These are phyloP conservation scores for Aphanoascus verrucosus DNA, from an alignment of 2,329 filamentous ascomycete species.

Conservation along the genomic window DNA sequence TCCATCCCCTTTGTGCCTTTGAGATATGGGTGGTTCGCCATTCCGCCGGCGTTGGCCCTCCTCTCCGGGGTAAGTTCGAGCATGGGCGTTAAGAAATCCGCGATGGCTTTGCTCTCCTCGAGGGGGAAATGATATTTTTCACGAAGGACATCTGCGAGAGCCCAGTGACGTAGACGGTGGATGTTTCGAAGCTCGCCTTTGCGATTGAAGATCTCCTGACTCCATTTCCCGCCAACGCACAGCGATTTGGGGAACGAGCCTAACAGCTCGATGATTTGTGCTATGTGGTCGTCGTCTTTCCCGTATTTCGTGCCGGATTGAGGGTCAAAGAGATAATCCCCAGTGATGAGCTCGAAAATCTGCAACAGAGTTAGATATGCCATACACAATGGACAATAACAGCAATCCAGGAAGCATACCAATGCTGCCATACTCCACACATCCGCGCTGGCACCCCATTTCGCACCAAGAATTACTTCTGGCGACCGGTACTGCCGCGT, in stretches of 20 bases:
- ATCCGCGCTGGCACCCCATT: conserved; percentile 99
- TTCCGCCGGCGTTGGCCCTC: conserved; percentile 88
- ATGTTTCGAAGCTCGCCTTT: conserved; percentile 97
- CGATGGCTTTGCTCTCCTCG: conserved; percentile 66
- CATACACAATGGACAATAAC: background rate
- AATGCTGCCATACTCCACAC: conserved; percentile 99
- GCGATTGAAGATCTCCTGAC: conserved; percentile 95
- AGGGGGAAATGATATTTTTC: conserved; percentile 95
- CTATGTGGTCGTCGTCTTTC: conserved; percentile 98
- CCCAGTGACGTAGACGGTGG: conserved; percentile 91
- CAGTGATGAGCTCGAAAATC: conserved; percentile 96
- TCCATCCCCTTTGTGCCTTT: conserved; percentile 85
- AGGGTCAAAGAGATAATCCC: conserved; percentile 95
- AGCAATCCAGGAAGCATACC: conserved; percentile 45
- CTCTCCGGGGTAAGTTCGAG: conserved; percentile 78
- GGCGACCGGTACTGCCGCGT: conserved; percentile 94
- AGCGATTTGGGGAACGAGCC: conserved; percentile 87
- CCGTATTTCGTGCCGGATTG: conserved; percentile 98
- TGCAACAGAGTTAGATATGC: conserved; percentile 30
- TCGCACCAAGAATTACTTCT: conserved; percentile 89
- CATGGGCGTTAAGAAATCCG: conserved; percentile 81
- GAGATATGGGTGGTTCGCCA: conserved; percentile 76
- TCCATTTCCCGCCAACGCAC: conserved; percentile 91
- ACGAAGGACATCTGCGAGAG: conserved; percentile 76
- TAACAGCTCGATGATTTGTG: conserved; percentile 94